These are phyloP conservation scores for Colletotrichum ledebouriae DNA, from an alignment of 2,329 filamentous ascomycete species.

Conservation along the genomic window DNA sequence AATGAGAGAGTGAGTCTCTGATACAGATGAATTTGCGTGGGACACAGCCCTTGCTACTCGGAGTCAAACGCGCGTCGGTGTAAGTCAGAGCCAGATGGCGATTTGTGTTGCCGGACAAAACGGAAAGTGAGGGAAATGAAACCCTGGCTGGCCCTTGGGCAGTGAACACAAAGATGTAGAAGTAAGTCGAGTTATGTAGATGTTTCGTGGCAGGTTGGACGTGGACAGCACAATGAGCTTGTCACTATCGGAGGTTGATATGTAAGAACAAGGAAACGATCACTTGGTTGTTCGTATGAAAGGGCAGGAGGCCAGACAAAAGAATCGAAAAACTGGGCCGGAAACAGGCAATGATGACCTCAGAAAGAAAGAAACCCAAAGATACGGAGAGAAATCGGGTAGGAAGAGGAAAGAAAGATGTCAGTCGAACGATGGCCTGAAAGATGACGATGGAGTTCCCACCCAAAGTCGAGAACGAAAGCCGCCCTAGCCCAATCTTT, in stretches of 20 bases:
- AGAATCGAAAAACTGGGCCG: slow-evolving; percentile 14
- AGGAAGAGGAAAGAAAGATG: slow-evolving; percentile 13
- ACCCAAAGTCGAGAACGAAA: slow-evolving; percentile 24
- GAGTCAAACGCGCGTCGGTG: slow-evolving; percentile 35
- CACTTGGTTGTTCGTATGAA: slow-evolving; percentile 10
- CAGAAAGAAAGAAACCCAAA: slow-evolving; percentile 19
- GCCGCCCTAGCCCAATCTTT: slow-evolving; percentile 33
- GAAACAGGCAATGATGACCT: slow-evolving; percentile 34
- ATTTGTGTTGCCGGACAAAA: slow-evolving; percentile 21
- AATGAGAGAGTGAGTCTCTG: not conserved
- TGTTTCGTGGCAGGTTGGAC: slow-evolving; percentile 22
- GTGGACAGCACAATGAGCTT: slow-evolving; percentile 28
- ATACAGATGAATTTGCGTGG: slow-evolving; percentile 16
- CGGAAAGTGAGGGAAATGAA: slow-evolving; percentile 1
- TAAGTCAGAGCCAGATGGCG: slow-evolving; percentile 29
- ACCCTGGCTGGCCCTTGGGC: not conserved
- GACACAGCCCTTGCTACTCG: slow-evolving; percentile 7
- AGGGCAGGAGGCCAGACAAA: slow-evolving; percentile 33
- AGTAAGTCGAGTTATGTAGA: slow-evolving; percentile 32
- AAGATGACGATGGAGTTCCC: slow-evolving; percentile 43
- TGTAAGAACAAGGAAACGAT: slow-evolving; percentile 22
- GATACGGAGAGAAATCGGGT: not conserved
- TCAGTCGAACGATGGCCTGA: slow-evolving; percentile 35
- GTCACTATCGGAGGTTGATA: slow-evolving; percentile 29
- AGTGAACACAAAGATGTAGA: slow-evolving; percentile 38